Evolutionary conservation across 805 yeast species (phyloP), one percentile per base, ranked within the genome.

Genomic region (Blastobotrys mokoenaii): DNA sequence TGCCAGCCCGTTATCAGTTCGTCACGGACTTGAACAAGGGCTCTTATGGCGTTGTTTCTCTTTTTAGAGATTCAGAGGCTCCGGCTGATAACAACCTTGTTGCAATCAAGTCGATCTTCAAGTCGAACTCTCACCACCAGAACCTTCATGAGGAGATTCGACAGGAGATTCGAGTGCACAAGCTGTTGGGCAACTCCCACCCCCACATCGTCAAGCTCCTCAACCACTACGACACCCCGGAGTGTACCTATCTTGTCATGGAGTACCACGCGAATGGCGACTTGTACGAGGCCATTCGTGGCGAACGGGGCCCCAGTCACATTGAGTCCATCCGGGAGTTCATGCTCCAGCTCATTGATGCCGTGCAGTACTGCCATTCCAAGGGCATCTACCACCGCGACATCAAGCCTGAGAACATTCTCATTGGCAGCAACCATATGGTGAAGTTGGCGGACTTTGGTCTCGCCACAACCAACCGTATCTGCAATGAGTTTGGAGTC

Each of bases 391-490:
- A 80, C 61, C 97, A 89, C 62, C 84, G 97, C 60, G 97, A 89
- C 65, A 77, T 89, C 52, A 93, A 93, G 68, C 98, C 98, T 4
- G 97, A 93, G 63, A 93, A 93, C 67, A 76, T 93, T 46, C 69
- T 93, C 57, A 79, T 88, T 41, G 72, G 77, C 10, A 63, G 64
- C 58, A 70, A 74, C 55, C 86, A 79, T 47, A 61, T 71, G 44
- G 68, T 82, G 46, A 75, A 73, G 51, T 70, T 81, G 49, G 90
- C 94, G 32, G 98, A 90, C 66, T 90, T 93, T 64, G 97, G 97
- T 3, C 70, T 90, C 17, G 88, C 96, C 17, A 76, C 90, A 47
- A 73, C 75, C 40, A 72, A 75, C 9, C 66, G 70, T 35, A 64
- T 67, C 39, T 80, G 85, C 55, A 65, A 76, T 31, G 88, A 86